Evolutionary conservation across 768 basidiomycete genomes (phyloP).

Genomic region (Lactarius evosmus): DNA sequence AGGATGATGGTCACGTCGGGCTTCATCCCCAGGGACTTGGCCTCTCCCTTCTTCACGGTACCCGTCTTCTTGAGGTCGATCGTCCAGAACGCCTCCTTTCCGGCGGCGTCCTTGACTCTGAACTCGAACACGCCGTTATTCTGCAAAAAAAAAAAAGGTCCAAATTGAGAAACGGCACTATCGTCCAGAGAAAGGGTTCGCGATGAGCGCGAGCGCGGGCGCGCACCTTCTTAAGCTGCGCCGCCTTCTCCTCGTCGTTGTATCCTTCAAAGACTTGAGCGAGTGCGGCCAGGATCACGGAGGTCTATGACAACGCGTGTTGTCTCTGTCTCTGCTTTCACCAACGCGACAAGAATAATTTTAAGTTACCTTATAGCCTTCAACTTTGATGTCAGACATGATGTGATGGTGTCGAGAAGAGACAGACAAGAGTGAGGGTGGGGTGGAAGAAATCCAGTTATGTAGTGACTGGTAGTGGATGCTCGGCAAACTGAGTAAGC

Average conservation of each 20-base stretch:
- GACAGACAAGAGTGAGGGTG: background rate
- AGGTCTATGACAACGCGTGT: slow-evolving; percentile 45
- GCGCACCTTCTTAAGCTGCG: slow-evolving; percentile 71
- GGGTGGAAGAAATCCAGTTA: background rate
- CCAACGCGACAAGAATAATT: background rate
- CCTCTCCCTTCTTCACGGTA: slow-evolving; percentile 64
- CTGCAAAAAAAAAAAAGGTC: slow-evolving; percentile 36
- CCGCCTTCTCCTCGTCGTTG: slow-evolving; percentile 59
- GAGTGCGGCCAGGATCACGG: slow-evolving; percentile 58
- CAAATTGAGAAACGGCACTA: too few species aligned
- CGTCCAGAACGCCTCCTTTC: slow-evolving; percentile 78
- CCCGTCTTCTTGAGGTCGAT: slow-evolving; percentile 91
- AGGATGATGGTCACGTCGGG: slow-evolving; percentile 80
- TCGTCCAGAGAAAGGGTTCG: background rate
- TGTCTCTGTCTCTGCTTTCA: background rate
- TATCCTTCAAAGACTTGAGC: slow-evolving; percentile 49
- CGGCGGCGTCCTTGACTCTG: slow-evolving; percentile 67
- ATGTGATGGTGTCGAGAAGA: slow-evolving; percentile 1
- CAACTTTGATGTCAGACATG: slow-evolving; percentile 28
- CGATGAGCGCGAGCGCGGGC: background rate
- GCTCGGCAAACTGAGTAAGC: background rate
- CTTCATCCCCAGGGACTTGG: slow-evolving; percentile 53
- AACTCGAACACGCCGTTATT: slow-evolving; percentile 88
- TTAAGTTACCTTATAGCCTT: slow-evolving; percentile 26
- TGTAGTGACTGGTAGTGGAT: background rate